Base-by-base conservation (phyloP, 345 rosid species). In the Camelina sativa region DNA sequence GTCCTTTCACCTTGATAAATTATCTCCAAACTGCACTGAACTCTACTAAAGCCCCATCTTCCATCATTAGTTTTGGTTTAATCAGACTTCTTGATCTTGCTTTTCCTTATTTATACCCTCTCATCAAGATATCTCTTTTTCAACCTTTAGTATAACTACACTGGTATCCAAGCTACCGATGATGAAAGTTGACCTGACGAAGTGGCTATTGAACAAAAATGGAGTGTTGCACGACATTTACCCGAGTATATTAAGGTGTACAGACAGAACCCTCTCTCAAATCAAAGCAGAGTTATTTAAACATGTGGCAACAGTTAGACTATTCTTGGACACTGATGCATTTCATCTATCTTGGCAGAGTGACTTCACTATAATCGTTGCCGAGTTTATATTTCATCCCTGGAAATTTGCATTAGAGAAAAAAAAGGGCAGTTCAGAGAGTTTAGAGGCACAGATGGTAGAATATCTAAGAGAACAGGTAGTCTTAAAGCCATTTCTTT, bases 311-410 rank as follows among this genome's bases (percentile, higher is more conserved):
- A 65, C 32, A 13, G 57, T 41, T 58, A 67, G 47, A 77, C 48
- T 46, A 40, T 40, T 77, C 61, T 50, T 73, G 13, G 34, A 67
- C 17, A 52, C 74, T 78, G 11, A 67, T 62, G 69, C 73, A 30
- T 63, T 67, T 46, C 53, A 62, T 73, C 56, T 63, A 44, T 62
- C 66, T 85, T 80, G 83, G 85, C 86, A 91, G 98, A 88, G 87
- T 76, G 91, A 88, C 78, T 94, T 94, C 77, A 82, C 86, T 78
- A 69, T 87, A 62, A 85, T 86, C 44, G 93, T 88, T 75, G 93
- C 98, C 13, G 86, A 91, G 83, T 94, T 94, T 73, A 81, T 91
- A 82, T 87, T 86, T 75, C 86, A 86, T 72, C 98, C 98, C 64
- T 91, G 96, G 97, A 87, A 84, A 64, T 84, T 87, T 76, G 87